These are phyloP conservation scores for Tetrastigma voinierianum DNA, from an alignment of 164 flowering plant species.

Conservation along the genomic window DNA sequence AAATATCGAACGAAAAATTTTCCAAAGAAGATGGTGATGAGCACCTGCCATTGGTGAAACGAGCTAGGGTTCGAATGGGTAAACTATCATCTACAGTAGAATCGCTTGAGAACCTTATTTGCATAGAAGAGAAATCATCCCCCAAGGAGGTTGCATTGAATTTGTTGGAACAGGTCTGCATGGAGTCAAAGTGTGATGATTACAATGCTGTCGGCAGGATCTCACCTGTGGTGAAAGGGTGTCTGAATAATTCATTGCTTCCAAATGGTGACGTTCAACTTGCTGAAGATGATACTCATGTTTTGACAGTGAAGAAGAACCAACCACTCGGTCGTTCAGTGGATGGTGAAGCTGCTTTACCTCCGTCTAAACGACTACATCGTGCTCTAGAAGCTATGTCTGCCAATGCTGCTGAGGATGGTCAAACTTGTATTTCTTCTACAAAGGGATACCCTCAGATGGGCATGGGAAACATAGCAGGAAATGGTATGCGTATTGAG, in stretches of 20 bases:
- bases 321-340: slow-evolving; percentile 43
- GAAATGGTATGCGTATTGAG: slow-evolving; percentile 14
- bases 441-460: slow-evolving; percentile 14
- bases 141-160: slow-evolving; percentile 21
- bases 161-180: slow-evolving; percentile 13
- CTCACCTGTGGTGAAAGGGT: slow-evolving; percentile 21
- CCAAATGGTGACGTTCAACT: slow-evolving; percentile 18
- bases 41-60: slow-evolving; percentile 88
- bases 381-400: slow-evolving; percentile 95
- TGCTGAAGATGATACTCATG: slow-evolving; percentile 21
- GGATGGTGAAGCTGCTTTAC: slow-evolving; percentile 89
- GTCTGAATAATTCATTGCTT: slow-evolving; percentile 26
- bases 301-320: slow-evolving; percentile 35
- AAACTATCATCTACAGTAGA: slow-evolving; percentile 38
- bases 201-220: slow-evolving; percentile 14
- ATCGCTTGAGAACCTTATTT: slow-evolving; percentile 20
- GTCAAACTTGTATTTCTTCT: slow-evolving; percentile 23
- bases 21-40: slow-evolving; percentile 79
- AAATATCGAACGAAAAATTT: slow-evolving; percentile 22
- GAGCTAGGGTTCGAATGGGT: slow-evolving; percentile 96
- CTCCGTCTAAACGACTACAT: slow-evolving; percentile 89
- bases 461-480: slow-evolving; percentile 14
- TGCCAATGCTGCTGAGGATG: slow-evolving; percentile 79
- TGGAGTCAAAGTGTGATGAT: slow-evolving; percentile 22
- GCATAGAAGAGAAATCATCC: slow-evolving; percentile 36